Base-by-base conservation (phyloP, 2,329 filamentous ascomycete species). In the Pseudocercospora ulei region DNA sequence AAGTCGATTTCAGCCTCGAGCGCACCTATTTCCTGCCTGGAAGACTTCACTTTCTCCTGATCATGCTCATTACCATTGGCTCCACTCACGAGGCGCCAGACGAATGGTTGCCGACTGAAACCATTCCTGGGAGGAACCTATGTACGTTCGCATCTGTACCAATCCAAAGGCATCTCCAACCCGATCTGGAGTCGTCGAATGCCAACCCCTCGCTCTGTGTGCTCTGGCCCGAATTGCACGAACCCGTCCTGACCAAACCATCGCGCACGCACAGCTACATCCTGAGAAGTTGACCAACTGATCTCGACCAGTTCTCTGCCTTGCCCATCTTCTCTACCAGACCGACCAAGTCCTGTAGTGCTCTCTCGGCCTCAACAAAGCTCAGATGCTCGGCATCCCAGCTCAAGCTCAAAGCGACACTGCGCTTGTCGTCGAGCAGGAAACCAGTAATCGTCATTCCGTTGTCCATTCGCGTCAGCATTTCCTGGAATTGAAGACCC, bases 391-490 rank as follows among this genome's bases (percentile, higher is more conserved):
- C 56, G 0, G 53, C 56, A 36, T 58, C 56, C 55, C 54, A 58
- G 25, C 45, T 53, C 37, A 57, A 56, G 14, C 49, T 44, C 31
- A 58, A 23, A 3, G 49, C 49, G 3, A 58, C 54, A 11, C 49
- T 54, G 22, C 49, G 46, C 48, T 56, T 57, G 20, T 58, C 54
- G 9, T 55, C 55, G 6, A 44, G 44, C 31, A 58, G 35, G 42
- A 58, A 57, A 0, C 56, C 56, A 2, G 54, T 56, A 25, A 57
- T 56, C 5, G 54, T 58, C 38, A 57, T 39, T 1, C 56, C 55
- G 27, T 58, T 58, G 28, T 57, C 54, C 55, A 58, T 58, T 2
- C 55, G 41, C 8, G 55, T 55, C 42, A 56, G 41, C 54, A 56
- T 55, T 46, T 56, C 50, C 38, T 52, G 49, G 33, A 56, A 49